Base-by-base conservation (phyloP, 768 basidiomycete species). In the Amanita inopinata region DNA sequence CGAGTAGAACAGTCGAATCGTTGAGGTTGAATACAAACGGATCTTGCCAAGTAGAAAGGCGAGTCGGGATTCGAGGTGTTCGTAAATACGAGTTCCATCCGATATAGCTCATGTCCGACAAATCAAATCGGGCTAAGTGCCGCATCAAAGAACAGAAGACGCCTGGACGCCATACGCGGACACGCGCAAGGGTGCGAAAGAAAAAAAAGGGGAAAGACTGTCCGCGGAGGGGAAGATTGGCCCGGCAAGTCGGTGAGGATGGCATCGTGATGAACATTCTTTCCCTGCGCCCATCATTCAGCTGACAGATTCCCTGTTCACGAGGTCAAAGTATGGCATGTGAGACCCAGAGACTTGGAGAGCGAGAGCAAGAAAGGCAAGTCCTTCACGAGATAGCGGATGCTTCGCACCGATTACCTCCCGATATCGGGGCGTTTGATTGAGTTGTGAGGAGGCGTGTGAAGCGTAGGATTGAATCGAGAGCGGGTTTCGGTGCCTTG, bases 161-260 rank as follows among this genome's bases (percentile, higher is more conserved):
- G n/a, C n/a, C n/a, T n/a, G n/a, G n/a, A n/a, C n/a, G n/a, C n/a
- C n/a, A n/a, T n/a, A n/a, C n/a, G n/a, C n/a, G n/a, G n/a, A n/a
- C n/a, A n/a, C n/a, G n/a, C n/a, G n/a, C n/a, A n/a, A n/a, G n/a
- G n/a, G n/a, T n/a, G n/a, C n/a, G n/a, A n/a, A n/a, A n/a, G n/a
- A n/a, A n/a, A n/a, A n/a, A n/a, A n/a, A n/a, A 25, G 22, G 27
- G 1, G 11, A 42, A 31, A 31, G 40, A 22, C 40, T 31, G 20
- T 33, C 41, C 41, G 41, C 41, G 41, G 41, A 42, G 41, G 34
- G 41, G 34, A 42, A 33, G 41, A 15, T 31, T 22, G 2, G 14
- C 31, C 41, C 41, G 34, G 31, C 24, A 18, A 19, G 18, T 22
- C 34, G 41, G 41, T 11, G 8, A n/a, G 5, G 12, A 10, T 31